These are phyloP conservation scores for Aegilops longissima DNA, from an alignment of 176 grass and related monocot species.

Conservation along the genomic window DNA sequence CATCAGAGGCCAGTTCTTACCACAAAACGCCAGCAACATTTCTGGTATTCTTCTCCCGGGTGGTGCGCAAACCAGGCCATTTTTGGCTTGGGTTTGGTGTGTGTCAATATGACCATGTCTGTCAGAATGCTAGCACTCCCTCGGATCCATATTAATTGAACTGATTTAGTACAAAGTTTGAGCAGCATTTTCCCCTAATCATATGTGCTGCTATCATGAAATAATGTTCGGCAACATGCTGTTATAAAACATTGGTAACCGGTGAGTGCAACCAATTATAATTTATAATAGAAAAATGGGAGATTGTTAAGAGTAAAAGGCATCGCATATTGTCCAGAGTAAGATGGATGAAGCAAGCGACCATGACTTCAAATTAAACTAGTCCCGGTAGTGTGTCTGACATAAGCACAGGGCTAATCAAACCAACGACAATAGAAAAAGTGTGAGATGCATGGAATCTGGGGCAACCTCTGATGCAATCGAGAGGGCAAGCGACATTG, in stretches of 20 bases:
- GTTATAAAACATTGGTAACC: background rate
- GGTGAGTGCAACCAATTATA: background rate
- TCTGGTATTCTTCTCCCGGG: background rate
- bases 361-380: background rate
- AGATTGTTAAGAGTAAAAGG: background rate
- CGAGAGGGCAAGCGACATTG: conserved; percentile 28
- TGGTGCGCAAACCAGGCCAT: background rate
- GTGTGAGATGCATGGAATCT: conserved; percentile 34
- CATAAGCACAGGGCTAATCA: conserved; percentile 15
- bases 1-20: background rate
- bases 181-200: background rate
- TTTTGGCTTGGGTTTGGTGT: background rate
- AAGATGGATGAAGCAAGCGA: background rate
- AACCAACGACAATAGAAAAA: conserved; percentile 19
- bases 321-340: background rate
- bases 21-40: background rate
- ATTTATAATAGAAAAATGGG: background rate
- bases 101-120: conserved; percentile 15
- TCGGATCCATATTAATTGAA: too few relatives aligned
- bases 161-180: too few relatives aligned
- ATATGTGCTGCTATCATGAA: conserved; percentile 27
- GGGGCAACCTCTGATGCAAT: conserved; percentile 32
- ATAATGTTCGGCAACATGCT: conserved; percentile 29
- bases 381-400: conserved; percentile 16
- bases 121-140: background rate